Conservation (phyloP, 179 eudicot species). For the Drosera spatulata region DNA sequence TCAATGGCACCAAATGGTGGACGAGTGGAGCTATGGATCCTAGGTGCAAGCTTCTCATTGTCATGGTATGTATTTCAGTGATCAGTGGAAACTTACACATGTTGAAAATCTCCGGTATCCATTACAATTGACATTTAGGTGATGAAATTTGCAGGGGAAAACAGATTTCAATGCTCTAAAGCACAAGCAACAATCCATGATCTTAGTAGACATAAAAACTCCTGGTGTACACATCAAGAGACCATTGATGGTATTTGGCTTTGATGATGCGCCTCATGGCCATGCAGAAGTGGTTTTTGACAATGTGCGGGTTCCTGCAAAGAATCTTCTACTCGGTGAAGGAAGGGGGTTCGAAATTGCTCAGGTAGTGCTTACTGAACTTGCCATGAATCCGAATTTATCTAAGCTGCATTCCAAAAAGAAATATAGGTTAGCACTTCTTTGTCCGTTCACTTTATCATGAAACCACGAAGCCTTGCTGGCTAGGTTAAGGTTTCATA, state of each 20-base stretch:
- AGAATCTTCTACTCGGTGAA: conserved; percentile 82
- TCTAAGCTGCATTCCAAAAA: neutral
- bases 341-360: conserved; percentile 99
- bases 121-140: too few species aligned
- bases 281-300: conserved; percentile 88
- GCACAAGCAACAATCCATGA: conserved; percentile 97
- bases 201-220: conserved; percentile 72
- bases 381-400: neutral
- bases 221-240: conserved; percentile 66
- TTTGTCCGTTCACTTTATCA: too few species aligned
- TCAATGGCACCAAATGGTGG: conserved; percentile 98
- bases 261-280: conserved; percentile 99
- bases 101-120: neutral
- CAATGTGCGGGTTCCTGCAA: conserved; percentile 74
- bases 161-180: conserved; percentile 71
- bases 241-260: conserved; percentile 91
- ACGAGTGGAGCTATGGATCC: conserved; percentile 99
- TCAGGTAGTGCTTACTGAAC: conserved; percentile 40
- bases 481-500: too few species aligned
- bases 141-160: conserved; percentile 61
- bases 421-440: neutral
- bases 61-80: conserved; percentile 53
- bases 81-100: neutral
- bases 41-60: conserved; percentile 84
- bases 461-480: too few species aligned